phyloP scores from a whole-genome alignment of 75 land plant species.

The Larix kaempferi region DNA sequence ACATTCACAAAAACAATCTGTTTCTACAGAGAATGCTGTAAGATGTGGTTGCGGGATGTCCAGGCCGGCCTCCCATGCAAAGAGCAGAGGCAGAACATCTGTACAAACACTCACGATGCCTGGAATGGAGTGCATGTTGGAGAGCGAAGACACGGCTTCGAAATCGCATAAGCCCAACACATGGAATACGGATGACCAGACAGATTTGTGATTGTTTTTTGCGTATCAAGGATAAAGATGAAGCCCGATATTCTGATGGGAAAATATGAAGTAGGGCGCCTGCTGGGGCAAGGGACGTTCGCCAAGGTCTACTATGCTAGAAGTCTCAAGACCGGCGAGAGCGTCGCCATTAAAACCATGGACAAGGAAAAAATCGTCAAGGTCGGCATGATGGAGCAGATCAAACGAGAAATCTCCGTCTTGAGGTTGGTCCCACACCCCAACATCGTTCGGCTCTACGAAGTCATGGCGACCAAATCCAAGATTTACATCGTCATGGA shows the following conservation, averaged over 20 bases:
- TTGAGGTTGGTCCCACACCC: constrained; percentile 38
- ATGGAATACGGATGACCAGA: no score
- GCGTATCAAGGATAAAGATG: no score
- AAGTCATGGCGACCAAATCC: constrained; percentile 20
- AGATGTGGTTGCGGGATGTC: no score
- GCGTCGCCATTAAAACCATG: constrained; percentile 13
- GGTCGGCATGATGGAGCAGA: constrained; percentile 18
- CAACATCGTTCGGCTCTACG: constrained; percentile 37
- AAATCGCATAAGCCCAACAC: no score
- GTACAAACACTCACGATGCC: no score
- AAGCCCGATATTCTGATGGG: constrained; percentile 6
- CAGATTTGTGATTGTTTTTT: no score
- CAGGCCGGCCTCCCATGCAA: no score
- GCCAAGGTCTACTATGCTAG: constrained; percentile 11
- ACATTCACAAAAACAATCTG: no score
- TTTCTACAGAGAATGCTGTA: no score
- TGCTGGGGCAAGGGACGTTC: constrained; percentile 10
- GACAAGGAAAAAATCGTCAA: constrained; percentile 8
- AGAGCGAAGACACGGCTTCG: no score
- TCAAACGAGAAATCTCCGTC: constrained; percentile 37
- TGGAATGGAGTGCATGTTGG: no score
- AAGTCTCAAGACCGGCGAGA: constrained; percentile 6
- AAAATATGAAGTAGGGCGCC: constrained; percentile 6
- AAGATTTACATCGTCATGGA: constrained; percentile 41
- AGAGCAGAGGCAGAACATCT: no score